Percentiles rank a stretch among this genome's conserved stretches.
phyloP scores from a whole-genome alignment of 1,139 yeast genomes.

The Scheffersomyces titani region DNA sequence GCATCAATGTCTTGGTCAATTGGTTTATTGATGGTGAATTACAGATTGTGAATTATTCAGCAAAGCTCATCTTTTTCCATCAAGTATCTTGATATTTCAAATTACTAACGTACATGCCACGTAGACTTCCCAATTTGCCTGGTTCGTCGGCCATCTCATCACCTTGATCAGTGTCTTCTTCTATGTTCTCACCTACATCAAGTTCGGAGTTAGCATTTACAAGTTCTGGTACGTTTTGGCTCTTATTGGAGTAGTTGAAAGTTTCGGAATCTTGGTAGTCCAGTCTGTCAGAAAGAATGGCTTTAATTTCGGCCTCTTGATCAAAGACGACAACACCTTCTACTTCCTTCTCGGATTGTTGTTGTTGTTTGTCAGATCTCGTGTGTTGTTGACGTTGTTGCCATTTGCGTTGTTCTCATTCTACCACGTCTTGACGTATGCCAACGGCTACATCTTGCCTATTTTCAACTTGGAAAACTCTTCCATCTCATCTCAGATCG shows the following conservation, averaged over 20 bases:
- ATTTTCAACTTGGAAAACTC: slow-evolving; percentile 50
- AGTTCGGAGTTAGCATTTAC: slow-evolving; percentile 25
- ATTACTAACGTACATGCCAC: background rate
- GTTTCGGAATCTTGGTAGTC: slow-evolving; percentile 76
- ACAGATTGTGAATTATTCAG: background rate
- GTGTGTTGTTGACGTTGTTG: slow-evolving; percentile 54
- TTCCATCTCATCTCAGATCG: slow-evolving; percentile 42
- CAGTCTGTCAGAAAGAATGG: slow-evolving; percentile 48
- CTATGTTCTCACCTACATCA: slow-evolving; percentile 50
- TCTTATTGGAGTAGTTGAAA: slow-evolving; percentile 64
- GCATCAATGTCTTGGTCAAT: background rate
- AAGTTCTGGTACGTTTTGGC: slow-evolving; percentile 58
- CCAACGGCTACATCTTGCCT: slow-evolving; percentile 69
- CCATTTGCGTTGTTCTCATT: slow-evolving; percentile 71
- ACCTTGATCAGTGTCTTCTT: slow-evolving; percentile 59
- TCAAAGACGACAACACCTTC: slow-evolving; percentile 68
- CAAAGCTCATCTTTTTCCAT: background rate
- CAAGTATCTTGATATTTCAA: background rate
- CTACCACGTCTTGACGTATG: slow-evolving; percentile 72
- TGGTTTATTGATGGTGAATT: background rate
- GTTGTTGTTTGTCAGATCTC: slow-evolving; percentile 58
- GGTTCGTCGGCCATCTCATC: slow-evolving; percentile 71
- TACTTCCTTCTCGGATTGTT: slow-evolving; percentile 58
- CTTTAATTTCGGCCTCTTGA: slow-evolving; percentile 17
- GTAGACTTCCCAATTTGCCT: slow-evolving; percentile 52